Conservation (phyloP, 768 basidiomycete genomes). For the Floccularia luteovirens region DNA sequence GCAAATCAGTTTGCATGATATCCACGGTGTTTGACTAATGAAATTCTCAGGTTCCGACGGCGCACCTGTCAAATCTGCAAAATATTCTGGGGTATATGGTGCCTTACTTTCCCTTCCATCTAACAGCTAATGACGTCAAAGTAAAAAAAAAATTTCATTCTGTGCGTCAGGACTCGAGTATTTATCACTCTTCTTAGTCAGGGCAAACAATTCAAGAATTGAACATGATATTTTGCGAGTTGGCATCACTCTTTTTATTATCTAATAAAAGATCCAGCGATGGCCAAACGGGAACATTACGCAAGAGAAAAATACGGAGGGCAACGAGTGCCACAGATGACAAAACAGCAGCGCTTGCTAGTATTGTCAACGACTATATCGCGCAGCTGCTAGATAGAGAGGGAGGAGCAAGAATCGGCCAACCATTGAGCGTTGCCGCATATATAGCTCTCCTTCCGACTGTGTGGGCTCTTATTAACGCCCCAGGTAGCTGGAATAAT, state of each 20-base stretch:
- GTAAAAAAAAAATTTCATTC: conserved; percentile 17
- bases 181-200: conserved; percentile 29
- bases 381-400: conserved; percentile 45
- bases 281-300: conserved; percentile 6
- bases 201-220: conserved; percentile 65
- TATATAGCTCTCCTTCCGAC: conserved; percentile 70
- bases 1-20: conserved; percentile 12
- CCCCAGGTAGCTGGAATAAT: conserved; percentile 17
- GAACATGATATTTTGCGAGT: conserved; percentile 73
- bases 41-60: conserved; percentile 11
- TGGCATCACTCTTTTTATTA: conserved; percentile 57
- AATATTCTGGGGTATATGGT: conserved; percentile 66
- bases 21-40: conserved; percentile 2
- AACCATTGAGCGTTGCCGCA: conserved; percentile 43
- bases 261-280: conserved; percentile 17
- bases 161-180: neutral
- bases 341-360: too few relatives aligned
- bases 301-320: conserved; percentile 1
- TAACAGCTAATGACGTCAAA: conserved; percentile 48
- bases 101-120: conserved; percentile 77
- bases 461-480: conserved; percentile 67
- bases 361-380: conserved; percentile 58
- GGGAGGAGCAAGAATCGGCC: conserved; percentile 40
- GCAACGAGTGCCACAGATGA: neutral
- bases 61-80: conserved; percentile 40